A percentile compares a stretch with the other conserved stretches of the same genome.
Evolutionary conservation across 2,329 filamentous ascomycete species (phyloP).

Genomic region (Laburnicola sp.): DNA sequence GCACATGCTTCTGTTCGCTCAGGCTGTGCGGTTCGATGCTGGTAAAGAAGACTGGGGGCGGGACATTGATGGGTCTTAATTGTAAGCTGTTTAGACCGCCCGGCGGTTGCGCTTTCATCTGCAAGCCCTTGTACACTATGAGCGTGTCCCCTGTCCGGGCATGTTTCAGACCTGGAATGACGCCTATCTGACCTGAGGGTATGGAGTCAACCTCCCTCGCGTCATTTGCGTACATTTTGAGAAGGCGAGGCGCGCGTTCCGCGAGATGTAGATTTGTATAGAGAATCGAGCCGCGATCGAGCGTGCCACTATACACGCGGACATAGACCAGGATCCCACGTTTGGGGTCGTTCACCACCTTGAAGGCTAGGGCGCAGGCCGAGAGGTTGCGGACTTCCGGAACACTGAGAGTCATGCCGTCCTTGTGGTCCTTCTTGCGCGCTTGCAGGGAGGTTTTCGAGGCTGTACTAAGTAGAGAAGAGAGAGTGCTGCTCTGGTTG

Average conservation of each 20-base stretch:
- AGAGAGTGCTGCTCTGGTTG: conserved; percentile 57
- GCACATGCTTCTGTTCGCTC: conserved; percentile 77
- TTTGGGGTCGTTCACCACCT: conserved; percentile 85
- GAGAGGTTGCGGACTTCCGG: conserved; percentile 63
- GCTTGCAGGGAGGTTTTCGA: conserved; percentile 22
- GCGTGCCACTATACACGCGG: conserved; percentile 81
- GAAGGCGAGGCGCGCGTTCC: conserved; percentile 76
- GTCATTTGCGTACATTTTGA: conserved; percentile 89
- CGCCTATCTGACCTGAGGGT: conserved; percentile 86
- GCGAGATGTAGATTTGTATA: conserved; percentile 81
- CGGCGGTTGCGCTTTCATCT: conserved; percentile 65
- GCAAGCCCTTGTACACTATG: conserved; percentile 69
- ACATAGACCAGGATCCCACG: conserved; percentile 90
- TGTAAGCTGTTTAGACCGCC: conserved; percentile 73
- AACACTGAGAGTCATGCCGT: conserved; percentile 17
- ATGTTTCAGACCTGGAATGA: conserved; percentile 84
- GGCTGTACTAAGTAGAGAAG: conserved; percentile 48
- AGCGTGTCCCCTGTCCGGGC: conserved; percentile 94
- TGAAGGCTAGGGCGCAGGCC: conserved; percentile 77
- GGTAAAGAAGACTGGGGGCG: conserved; percentile 95
- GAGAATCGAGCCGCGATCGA: conserved; percentile 72
- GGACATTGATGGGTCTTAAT: conserved; percentile 83
- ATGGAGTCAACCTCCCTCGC: conserved; percentile 82
- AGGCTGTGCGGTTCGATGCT: conserved; percentile 81
- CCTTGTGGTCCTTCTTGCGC: conserved; percentile 21